phyloP scores from a whole-genome alignment of 306 rosid genomes.

The Cucumis hystrix region DNA sequence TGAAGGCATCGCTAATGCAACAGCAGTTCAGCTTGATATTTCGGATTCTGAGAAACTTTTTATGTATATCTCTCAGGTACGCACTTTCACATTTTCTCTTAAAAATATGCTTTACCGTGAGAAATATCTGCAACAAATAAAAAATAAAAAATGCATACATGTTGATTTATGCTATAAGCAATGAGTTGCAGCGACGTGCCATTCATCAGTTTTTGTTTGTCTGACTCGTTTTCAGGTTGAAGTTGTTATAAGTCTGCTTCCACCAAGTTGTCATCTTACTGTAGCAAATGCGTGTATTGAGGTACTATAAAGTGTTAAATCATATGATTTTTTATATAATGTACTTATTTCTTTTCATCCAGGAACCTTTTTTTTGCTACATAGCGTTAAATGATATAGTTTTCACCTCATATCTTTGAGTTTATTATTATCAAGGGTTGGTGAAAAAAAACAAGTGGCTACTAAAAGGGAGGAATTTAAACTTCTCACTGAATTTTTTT shows the following conservation, averaged over 20 bases:
- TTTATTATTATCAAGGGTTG: too few relatives aligned
- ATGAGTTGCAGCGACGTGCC: background rate
- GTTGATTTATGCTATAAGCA: background rate
- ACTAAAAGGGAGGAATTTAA: too few relatives aligned
- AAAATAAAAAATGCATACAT: background rate
- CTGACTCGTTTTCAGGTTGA: slow-evolving; percentile 47
- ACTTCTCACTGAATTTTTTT: too few relatives aligned
- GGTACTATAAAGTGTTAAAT: slow-evolving; percentile 35
- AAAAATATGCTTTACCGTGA: too few relatives aligned
- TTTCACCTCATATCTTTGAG: background rate
- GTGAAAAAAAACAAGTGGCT: too few relatives aligned
- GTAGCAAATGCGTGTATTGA: slow-evolving; percentile 82
- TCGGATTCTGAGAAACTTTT: slow-evolving; percentile 36
- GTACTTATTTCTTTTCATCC: background rate
- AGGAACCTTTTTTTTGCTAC: background rate
- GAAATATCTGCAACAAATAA: background rate
- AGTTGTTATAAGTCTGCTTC: slow-evolving; percentile 77
- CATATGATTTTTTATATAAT: background rate
- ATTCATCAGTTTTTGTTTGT: background rate
- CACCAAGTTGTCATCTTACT: slow-evolving; percentile 57
- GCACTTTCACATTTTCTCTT: slow-evolving; percentile 1
- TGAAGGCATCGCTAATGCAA: slow-evolving; percentile 67
- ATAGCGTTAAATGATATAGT: background rate
- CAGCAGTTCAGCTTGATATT: slow-evolving; percentile 69
- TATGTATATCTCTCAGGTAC: slow-evolving; percentile 62